phyloP scores from a whole-genome alignment of 352 stramenopile genomes.

The Pythium aristosporum region DNA sequence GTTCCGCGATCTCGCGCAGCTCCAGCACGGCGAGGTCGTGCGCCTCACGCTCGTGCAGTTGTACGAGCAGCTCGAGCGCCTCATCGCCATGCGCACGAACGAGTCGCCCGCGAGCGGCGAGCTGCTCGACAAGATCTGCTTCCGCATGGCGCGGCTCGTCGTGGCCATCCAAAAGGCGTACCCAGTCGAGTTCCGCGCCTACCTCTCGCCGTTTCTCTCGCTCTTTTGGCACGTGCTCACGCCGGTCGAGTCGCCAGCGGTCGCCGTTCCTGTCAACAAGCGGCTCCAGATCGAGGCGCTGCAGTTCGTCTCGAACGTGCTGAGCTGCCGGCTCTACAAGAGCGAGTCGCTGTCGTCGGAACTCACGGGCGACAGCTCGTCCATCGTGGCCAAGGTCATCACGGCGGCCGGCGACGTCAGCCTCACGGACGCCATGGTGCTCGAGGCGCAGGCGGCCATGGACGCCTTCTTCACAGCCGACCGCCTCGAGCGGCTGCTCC shows the following conservation, averaged over 20 bases:
- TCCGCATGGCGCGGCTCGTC: slow-evolving; percentile 59
- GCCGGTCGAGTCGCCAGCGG: slow-evolving; percentile 13
- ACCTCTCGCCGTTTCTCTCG: slow-evolving; percentile 59
- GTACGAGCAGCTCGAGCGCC: slow-evolving; percentile 67
- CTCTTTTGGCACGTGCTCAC: slow-evolving; percentile 67
- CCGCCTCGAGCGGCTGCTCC: slow-evolving; percentile 54
- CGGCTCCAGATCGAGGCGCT: slow-evolving; percentile 71
- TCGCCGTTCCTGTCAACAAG: slow-evolving; percentile 5
- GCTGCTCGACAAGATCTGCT: slow-evolving; percentile 63
- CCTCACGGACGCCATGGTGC: slow-evolving; percentile 76
- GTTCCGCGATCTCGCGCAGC: slow-evolving; percentile 54
- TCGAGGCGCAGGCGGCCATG: slow-evolving; percentile 62
- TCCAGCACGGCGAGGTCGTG: slow-evolving; percentile 61
- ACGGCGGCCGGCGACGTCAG: slow-evolving; percentile 71
- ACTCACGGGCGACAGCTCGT: slow-evolving; percentile 34
- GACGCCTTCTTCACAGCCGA: slow-evolving; percentile 54
- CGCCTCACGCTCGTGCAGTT: slow-evolving; percentile 60
- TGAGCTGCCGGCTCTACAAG: slow-evolving; percentile 83
- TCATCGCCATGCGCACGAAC: slow-evolving; percentile 39
- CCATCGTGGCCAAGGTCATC: slow-evolving; percentile 73
- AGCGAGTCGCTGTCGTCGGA: slow-evolving; percentile 48
- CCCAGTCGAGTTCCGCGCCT: slow-evolving; percentile 82
- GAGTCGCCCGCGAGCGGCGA: background rate
- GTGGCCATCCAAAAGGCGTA: slow-evolving; percentile 78
- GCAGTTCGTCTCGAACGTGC: slow-evolving; percentile 80